A percentile compares a stretch with the other conserved stretches of the same genome.
Conservation (phyloP, 805 yeast genomes). For the Candida methanosorbosa region DNA sequence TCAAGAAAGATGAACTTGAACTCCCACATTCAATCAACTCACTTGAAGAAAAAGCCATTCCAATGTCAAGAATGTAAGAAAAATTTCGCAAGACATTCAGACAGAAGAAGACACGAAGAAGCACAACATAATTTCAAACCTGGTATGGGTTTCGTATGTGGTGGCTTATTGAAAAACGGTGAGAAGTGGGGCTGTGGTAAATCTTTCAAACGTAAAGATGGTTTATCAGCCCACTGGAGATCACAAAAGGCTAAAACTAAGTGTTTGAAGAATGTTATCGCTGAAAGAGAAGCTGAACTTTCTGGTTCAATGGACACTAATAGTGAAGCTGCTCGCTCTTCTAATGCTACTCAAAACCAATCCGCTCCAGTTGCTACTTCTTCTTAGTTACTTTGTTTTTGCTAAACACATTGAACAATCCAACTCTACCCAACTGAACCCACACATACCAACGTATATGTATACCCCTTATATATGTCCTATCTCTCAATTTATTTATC, state of each 20-base stretch:
- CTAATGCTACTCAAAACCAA: background rate
- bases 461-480: no score
- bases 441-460: no score
- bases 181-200: slow-evolving; percentile 27
- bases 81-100: slow-evolving; percentile 25
- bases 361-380: no score
- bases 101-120: slow-evolving; percentile 25
- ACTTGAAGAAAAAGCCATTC: slow-evolving; percentile 25
- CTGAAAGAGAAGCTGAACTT: slow-evolving; percentile 2
- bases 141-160: slow-evolving; percentile 17
- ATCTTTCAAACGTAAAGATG: slow-evolving; percentile 25
- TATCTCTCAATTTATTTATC: no score
- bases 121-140: slow-evolving; percentile 19
- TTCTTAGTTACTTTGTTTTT: no score
- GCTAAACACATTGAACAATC: no score
- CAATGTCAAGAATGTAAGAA: slow-evolving; percentile 20
- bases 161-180: slow-evolving; percentile 20
- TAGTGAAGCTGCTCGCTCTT: background rate
- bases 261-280: slow-evolving; percentile 14
- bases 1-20: slow-evolving; percentile 25
- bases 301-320: slow-evolving; percentile 1
- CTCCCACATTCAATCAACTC: slow-evolving; percentile 25
- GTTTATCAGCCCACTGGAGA: slow-evolving; percentile 28
- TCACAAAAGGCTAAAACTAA: slow-evolving; percentile 24
- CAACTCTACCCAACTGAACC: no score